Conservation (phyloP, 2,329 filamentous ascomycete species). For the Pseudogymnoascus sp. region DNA sequence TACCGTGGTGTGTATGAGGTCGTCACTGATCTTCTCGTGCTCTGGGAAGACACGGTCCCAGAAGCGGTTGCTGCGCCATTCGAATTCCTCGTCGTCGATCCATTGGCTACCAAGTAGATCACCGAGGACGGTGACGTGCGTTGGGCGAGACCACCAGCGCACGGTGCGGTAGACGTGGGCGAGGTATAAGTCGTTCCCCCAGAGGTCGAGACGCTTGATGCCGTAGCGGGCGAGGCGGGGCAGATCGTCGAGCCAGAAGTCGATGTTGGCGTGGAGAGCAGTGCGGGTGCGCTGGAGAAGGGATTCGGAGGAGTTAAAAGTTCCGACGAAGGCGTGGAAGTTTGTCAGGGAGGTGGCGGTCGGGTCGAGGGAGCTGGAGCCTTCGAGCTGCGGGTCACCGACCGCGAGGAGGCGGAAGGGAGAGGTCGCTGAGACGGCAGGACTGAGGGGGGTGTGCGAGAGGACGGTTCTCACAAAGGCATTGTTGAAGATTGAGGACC, state of each 20-base stretch:
- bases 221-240: conserved; percentile 57
- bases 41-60: conserved; percentile 76
- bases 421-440: conserved; percentile 37
- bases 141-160: conserved; percentile 76
- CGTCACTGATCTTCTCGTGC: conserved; percentile 54
- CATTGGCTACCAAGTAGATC: conserved; percentile 93
- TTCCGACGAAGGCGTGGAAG: conserved; percentile 31
- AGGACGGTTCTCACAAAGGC: conserved; percentile 24
- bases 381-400: conserved; percentile 89
- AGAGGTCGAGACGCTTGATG: conserved; percentile 77
- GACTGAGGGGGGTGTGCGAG: conserved; percentile 20
- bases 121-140: conserved; percentile 81
- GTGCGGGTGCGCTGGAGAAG: conserved; percentile 46
- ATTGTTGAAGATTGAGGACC: conserved; percentile 15
- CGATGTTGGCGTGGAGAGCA: conserved; percentile 51
- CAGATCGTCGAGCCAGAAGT: conserved; percentile 61
- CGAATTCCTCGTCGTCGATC: conserved; percentile 82
- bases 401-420: conserved; percentile 84
- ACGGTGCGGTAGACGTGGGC: conserved; percentile 84
- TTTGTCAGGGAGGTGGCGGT: conserved; percentile 49
- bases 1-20: conserved; percentile 34
- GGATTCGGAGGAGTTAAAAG: conserved; percentile 32
- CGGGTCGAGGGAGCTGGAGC: conserved; percentile 69
- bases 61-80: conserved; percentile 62
- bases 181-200: conserved; percentile 92